phyloP scores from a whole-genome alignment of 305 asterid genomes.

The Fraxinus baroniana region DNA sequence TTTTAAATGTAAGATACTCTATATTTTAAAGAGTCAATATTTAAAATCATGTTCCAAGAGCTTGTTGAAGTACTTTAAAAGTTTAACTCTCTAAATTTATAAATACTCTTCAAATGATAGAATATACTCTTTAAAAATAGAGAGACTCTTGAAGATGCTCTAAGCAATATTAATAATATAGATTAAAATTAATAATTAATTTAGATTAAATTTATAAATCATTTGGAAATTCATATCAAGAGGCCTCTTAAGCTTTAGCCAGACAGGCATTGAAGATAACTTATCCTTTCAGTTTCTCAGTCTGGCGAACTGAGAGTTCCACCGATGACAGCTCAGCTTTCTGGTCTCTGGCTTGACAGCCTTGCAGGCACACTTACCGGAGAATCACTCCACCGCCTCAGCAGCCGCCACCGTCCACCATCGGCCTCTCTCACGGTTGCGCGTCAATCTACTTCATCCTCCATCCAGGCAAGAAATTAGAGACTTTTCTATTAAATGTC shows the following conservation, averaged over 20 bases:
- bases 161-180: too few species aligned
- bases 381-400: constrained; percentile 26
- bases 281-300: not conserved
- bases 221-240: not conserved
- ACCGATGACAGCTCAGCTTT: constrained; percentile 32
- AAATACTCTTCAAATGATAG: too few species aligned
- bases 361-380: constrained; percentile 35
- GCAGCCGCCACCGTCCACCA: constrained; percentile 24
- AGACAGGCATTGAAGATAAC: not conserved
- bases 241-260: not conserved
- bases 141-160: too few species aligned
- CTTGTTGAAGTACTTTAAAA: too few species aligned
- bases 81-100: too few species aligned
- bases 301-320: not conserved
- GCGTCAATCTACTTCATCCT: constrained; percentile 44
- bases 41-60: too few species aligned
- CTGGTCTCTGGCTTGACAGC: constrained; percentile 41
- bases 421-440: constrained; percentile 35
- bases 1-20: too few species aligned
- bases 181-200: too few species aligned
- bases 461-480: constrained; percentile 46
- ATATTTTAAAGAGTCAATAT: too few species aligned
- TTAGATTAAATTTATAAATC: too few species aligned
- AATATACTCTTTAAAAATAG: too few species aligned
- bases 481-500: not conserved